A percentile compares a stretch with the other conserved stretches of the same genome.
Evolutionary conservation across 2,329 filamentous ascomycete genomes (phyloP).

Genomic region (Apiospora marii): DNA sequence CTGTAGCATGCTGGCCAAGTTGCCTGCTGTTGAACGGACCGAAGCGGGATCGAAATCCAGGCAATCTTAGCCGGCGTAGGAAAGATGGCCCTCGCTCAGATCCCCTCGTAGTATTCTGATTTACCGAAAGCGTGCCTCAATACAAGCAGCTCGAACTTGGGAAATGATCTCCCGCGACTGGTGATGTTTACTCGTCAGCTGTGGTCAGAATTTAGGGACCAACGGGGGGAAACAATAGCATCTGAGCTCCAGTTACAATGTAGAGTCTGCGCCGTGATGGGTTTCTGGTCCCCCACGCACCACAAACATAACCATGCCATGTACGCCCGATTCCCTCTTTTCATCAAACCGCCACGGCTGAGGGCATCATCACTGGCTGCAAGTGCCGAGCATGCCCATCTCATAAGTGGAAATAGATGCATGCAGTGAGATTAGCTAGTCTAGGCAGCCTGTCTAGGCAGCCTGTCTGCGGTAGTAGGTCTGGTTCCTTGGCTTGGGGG

Average conservation of each 20-base stretch:
- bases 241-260: not conserved
- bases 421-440: constrained; percentile 17
- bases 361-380: not conserved
- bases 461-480: constrained; percentile 1
- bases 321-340: not conserved
- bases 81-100: not conserved
- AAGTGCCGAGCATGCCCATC: constrained; percentile 3
- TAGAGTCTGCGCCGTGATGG: not conserved
- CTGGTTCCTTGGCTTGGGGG: not conserved
- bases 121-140: not conserved
- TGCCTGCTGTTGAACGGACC: not conserved
- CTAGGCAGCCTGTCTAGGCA: not conserved
- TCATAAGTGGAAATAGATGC: not conserved
- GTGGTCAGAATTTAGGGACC: not conserved
- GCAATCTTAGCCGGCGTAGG: not conserved
- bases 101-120: not conserved
- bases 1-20: not conserved
- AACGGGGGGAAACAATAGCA: not conserved
- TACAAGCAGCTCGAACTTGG: not conserved
- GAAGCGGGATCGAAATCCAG: not conserved
- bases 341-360: not conserved
- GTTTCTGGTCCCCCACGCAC: not conserved
- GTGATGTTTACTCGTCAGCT: not conserved
- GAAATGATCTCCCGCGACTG: not conserved
- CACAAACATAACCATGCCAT: too few relatives aligned